These are phyloP conservation scores for Pyrus pyrifolia DNA, from an alignment of 306 rosid genomes.

Conservation along the genomic window DNA sequence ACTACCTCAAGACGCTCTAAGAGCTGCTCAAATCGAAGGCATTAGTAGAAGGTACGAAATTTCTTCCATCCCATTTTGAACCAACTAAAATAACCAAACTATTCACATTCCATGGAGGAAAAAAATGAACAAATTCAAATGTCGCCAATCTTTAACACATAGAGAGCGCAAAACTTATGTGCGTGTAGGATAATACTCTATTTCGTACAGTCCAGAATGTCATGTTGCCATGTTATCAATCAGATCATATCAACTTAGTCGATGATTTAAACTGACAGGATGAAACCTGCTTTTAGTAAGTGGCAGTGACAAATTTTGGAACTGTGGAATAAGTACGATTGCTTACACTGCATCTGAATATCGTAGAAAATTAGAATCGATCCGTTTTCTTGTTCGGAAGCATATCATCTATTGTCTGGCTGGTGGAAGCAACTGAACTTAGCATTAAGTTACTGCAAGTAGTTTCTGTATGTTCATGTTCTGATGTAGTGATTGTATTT, in stretches of 20 bases:
- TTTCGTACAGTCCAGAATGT: not conserved
- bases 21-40: slow-evolving; percentile 84
- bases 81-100: not conserved
- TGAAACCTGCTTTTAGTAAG: not conserved
- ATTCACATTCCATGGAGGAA: not conserved
- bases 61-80: not conserved
- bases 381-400: not conserved
- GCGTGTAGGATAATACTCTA: too few species aligned
- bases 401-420: not conserved
- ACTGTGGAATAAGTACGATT: not conserved
- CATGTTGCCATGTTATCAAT: not conserved
- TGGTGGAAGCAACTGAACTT: not conserved
- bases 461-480: not conserved
- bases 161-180: too few species aligned
- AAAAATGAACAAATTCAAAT: not conserved
- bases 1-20: slow-evolving; percentile 42
- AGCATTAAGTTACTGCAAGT: not conserved
- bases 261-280: too few species aligned
- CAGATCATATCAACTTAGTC: not conserved
- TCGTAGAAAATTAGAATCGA: not conserved
- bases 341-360: not conserved
- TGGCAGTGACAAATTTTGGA: not conserved
- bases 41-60: slow-evolving; percentile 60
- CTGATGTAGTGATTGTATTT: slow-evolving; percentile 5
- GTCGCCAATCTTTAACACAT: not conserved